Conservation (phyloP, 345 rosid genomes). For the Arabidopsis arenosa region DNA sequence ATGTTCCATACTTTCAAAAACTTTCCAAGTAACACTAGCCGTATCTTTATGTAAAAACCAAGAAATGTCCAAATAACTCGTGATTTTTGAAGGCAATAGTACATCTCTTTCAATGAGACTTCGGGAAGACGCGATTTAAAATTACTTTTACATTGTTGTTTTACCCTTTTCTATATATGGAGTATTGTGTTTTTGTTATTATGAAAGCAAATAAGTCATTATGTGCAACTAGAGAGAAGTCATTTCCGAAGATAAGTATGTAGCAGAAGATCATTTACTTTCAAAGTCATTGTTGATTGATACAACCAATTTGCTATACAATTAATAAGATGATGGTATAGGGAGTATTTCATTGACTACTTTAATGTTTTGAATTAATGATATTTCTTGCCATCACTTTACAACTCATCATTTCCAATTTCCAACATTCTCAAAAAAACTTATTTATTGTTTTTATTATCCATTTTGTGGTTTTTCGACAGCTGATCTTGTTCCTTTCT, state of each 20-base stretch:
- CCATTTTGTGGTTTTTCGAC: slow-evolving; percentile 29
- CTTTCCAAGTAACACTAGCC: slow-evolving; percentile 25
- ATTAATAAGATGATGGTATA: slow-evolving; percentile 14
- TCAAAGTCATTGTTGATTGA: slow-evolving; percentile 19
- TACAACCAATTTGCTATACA: slow-evolving; percentile 29
- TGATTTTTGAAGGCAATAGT: neutral
- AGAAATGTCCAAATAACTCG: slow-evolving; percentile 16
- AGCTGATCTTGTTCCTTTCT: slow-evolving; percentile 42
- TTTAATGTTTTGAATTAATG: slow-evolving; percentile 29
- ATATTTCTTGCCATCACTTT: slow-evolving; percentile 39
- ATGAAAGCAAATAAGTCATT: slow-evolving; percentile 27
- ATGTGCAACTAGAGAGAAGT: slow-evolving; percentile 24
- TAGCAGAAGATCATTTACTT: slow-evolving; percentile 28
- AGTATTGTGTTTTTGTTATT: slow-evolving; percentile 4
- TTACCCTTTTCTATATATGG: neutral
- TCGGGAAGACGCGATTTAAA: slow-evolving; percentile 31
- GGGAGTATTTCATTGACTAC: slow-evolving; percentile 42
- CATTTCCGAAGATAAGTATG: slow-evolving; percentile 15
- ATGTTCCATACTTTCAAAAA: slow-evolving; percentile 27
- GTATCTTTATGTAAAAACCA: slow-evolving; percentile 39
- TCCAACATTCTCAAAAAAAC: slow-evolving; percentile 35
- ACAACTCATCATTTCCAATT: slow-evolving; percentile 48
- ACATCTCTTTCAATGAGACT: slow-evolving; percentile 32
- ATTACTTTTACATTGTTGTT: neutral
- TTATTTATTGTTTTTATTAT: neutral